Evolutionary conservation across 163 green algal species (phyloP).

Genomic region (Scenedesmus sp.): DNA sequence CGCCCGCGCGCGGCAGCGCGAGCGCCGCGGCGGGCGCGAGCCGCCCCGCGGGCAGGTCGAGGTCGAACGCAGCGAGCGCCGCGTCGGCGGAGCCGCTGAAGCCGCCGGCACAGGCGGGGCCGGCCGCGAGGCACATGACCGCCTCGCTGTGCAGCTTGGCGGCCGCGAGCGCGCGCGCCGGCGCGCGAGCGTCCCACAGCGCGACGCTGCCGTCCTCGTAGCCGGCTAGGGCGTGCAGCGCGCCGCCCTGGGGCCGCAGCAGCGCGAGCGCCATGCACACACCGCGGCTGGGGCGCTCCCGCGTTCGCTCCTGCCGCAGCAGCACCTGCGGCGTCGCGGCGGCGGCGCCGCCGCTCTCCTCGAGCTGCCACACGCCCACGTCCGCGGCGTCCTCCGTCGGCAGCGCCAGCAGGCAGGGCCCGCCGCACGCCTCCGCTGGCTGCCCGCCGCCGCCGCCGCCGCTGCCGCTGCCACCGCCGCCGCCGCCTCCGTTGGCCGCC

Average conservation of each 20-base stretch:
- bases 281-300: slow-evolving; percentile 13
- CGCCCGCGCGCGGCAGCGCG: slow-evolving; percentile 1
- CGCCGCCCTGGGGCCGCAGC: slow-evolving; percentile 19
- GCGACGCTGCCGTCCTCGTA: slow-evolving; percentile 37
- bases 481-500: too few relatives aligned
- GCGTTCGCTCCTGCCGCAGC: slow-evolving; percentile 5
- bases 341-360: not conserved
- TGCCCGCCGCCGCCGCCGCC: not conserved
- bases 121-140: slow-evolving; percentile 32
- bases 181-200: slow-evolving; percentile 21
- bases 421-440: not conserved
- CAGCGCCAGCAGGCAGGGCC: slow-evolving; percentile 1
- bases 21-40: not conserved
- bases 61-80: not conserved
- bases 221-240: slow-evolving; percentile 20
- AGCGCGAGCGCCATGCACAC: slow-evolving; percentile 32
- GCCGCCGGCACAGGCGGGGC: not conserved
- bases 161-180: not conserved
- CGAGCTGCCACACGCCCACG: slow-evolving; percentile 18
- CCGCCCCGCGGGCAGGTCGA: not conserved
- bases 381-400: slow-evolving; percentile 15
- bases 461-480: not conserved
- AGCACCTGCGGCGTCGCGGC: not conserved
- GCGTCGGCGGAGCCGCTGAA: slow-evolving; percentile 39
- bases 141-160: slow-evolving; percentile 22